Base-by-base conservation (phyloP, 495 filamentous ascomycete genomes). In the Penicillium cinerascens region DNA sequence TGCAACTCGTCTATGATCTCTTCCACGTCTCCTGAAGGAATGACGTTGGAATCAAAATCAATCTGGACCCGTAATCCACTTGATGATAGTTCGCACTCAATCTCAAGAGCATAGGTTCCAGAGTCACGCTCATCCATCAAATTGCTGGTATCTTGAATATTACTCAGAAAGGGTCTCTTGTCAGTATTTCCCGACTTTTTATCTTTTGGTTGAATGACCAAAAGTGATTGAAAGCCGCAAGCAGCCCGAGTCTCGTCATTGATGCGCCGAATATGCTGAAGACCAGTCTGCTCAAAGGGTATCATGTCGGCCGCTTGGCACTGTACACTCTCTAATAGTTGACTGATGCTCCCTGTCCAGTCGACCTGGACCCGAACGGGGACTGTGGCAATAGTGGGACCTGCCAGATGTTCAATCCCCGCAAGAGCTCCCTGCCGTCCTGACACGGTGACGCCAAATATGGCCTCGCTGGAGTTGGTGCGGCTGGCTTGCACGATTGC, bases 191-290 rank as follows among this genome's bases (percentile, higher is more conserved):
- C 23, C 26, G 17, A 3, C 26, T 9, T 25, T 42, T 41, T 18
- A 25, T 37, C 23, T 21, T 25, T 37, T 1, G 53, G 49, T n/a
- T 56, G 54, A 20, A 56, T 41, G 15, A 56, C 54, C 21, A 56
- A 29, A 26, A 82, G 48, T 51, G 66, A 78, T 43, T 77, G 71
- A 51, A 85, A 75, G 40, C 81, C 72, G 49, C 77, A 81, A 6
- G 81, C 82, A 29, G 68, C 55, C 38, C 68, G 63, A 1, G 78
- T 69, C 36, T 83, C 81, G 0, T 66, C 40, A 37, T 71, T 76
- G 11, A 85, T 58, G 7, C 61, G 58, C 35, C 73, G 69, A 36
- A 88, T 87, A 41, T 81, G 69, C 51, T 74, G 70, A 0, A 80
- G 54, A 16, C 78, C 77, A 18, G 61, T 44, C 21, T 79, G 76